phyloP scores from a whole-genome alignment of 2,329 filamentous ascomycete genomes.

The Pyricularia sp. region DNA sequence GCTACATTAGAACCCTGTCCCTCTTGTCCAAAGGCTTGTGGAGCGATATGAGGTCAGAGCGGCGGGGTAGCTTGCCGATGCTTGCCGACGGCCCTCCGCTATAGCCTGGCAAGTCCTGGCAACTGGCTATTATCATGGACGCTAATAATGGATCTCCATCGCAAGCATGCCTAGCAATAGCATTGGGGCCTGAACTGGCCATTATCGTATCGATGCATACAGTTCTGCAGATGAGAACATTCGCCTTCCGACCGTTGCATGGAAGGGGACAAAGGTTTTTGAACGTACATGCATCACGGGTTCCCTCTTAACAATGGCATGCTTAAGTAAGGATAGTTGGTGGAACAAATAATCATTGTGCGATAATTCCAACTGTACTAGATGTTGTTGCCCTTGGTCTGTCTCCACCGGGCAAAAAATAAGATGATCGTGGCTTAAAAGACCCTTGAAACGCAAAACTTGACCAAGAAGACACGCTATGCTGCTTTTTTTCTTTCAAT shows the following conservation, averaged over 20 bases:
- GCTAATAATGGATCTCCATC: not conserved
- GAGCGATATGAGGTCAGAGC: not conserved
- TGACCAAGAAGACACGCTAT: not conserved
- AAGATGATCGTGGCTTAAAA: not conserved
- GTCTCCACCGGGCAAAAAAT: not conserved
- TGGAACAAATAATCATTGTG: too few species aligned
- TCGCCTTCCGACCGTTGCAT: too few species aligned
- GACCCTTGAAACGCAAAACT: not conserved
- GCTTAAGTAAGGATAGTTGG: too few species aligned
- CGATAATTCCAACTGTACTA: not conserved
- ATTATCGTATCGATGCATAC: not conserved
- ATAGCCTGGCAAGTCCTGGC: too few species aligned
- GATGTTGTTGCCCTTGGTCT: not conserved
- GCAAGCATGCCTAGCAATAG: not conserved
- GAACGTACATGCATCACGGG: too few species aligned
- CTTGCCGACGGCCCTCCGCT: not conserved
- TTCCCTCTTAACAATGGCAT: too few species aligned
- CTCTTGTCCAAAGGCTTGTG: not conserved
- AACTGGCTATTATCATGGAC: not conserved
- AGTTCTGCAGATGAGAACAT: not conserved
- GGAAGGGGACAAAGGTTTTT: too few species aligned
- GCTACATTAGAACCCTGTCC: not conserved
- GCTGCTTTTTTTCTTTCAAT: not conserved
- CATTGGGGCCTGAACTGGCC: not conserved
- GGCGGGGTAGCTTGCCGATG: slow-evolving; percentile 1